Percentiles rank a stretch among this genome's conserved stretches.
Conservation (phyloP, 768 basidiomycete species). For the Lepiota brunneoincarnata region DNA sequence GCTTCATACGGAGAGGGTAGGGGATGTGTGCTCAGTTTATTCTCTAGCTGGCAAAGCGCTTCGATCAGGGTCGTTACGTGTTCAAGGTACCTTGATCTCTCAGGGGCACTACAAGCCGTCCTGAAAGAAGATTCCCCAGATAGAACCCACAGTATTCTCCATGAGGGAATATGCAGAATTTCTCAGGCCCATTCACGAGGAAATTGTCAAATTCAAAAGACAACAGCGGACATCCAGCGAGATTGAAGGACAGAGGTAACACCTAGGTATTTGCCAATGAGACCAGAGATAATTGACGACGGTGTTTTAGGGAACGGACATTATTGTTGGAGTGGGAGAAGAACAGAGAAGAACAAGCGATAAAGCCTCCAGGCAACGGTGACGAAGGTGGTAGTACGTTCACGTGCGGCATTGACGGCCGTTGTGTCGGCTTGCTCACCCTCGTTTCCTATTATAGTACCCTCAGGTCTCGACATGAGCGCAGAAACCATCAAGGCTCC, state of each 20-base stretch:
- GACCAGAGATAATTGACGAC: conserved; percentile 33
- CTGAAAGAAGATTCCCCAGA: conserved; percentile 24
- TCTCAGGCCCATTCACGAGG: conserved; percentile 34
- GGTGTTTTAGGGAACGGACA: conserved; percentile 27
- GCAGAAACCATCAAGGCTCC: conserved; percentile 26
- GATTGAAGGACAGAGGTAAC: conserved; percentile 40
- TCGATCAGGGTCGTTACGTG: conserved; percentile 49
- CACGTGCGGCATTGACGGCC: background rate
- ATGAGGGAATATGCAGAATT: conserved; percentile 48
- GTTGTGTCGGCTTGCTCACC: background rate
- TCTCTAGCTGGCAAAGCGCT: conserved; percentile 45
- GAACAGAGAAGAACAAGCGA: background rate
- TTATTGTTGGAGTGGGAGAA: conserved; percentile 6
- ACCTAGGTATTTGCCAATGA: conserved; percentile 25
- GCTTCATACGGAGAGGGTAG: background rate
- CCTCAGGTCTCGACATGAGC: conserved; percentile 4
- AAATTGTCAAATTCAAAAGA: conserved; percentile 39
- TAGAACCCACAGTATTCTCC: conserved; percentile 51
- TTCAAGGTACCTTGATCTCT: conserved; percentile 37
- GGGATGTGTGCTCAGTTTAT: background rate
- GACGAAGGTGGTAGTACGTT: background rate
- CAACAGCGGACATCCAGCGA: conserved; percentile 34
- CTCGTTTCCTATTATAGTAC: background rate
- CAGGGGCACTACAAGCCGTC: background rate
- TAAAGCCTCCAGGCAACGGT: background rate